These are phyloP conservation scores for Leishmania gerbilli DNA, from an alignment of 208 protist species.

Conservation along the genomic window DNA sequence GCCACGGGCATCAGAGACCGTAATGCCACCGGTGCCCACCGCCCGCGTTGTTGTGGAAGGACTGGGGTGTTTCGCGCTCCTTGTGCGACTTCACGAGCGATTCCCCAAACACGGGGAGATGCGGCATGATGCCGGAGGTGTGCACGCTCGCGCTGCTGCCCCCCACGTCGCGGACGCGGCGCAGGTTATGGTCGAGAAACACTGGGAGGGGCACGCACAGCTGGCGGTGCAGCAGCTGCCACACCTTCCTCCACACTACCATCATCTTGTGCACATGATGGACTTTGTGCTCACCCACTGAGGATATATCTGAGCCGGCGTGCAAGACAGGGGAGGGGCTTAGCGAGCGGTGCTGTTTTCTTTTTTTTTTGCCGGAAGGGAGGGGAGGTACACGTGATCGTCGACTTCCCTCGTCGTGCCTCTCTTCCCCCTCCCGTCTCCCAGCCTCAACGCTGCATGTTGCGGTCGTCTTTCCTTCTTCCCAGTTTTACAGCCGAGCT, in stretches of 20 bases:
- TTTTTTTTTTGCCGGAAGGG: not conserved
- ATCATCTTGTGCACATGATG: conserved; percentile 13
- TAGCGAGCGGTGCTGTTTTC: not conserved
- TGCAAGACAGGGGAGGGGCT: not conserved
- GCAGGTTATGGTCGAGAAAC: conserved; percentile 4
- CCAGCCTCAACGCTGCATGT: not conserved
- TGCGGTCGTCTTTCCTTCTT: not conserved
- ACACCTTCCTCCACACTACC: conserved; percentile 4
- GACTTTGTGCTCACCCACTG: conserved; percentile 8
- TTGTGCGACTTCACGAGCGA: conserved; percentile 2
- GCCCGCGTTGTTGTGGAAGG: conserved; percentile 17
- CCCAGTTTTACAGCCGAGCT: not conserved
- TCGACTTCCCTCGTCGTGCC: not conserved
- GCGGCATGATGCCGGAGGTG: not conserved
- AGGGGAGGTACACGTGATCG: not conserved
- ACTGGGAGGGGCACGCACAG: conserved; percentile 18
- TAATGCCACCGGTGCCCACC: conserved; percentile 7
- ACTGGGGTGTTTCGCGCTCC: not conserved
- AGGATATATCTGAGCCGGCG: not conserved
- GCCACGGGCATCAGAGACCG: not conserved
- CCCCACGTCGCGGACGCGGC: not conserved
- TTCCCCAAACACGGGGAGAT: not conserved
- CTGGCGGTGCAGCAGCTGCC: not conserved
- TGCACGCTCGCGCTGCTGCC: not conserved
- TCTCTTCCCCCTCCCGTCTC: not conserved